Base-by-base conservation (phyloP, 2,329 filamentous ascomycete species). In the Ophiocordyceps unilateralis region DNA sequence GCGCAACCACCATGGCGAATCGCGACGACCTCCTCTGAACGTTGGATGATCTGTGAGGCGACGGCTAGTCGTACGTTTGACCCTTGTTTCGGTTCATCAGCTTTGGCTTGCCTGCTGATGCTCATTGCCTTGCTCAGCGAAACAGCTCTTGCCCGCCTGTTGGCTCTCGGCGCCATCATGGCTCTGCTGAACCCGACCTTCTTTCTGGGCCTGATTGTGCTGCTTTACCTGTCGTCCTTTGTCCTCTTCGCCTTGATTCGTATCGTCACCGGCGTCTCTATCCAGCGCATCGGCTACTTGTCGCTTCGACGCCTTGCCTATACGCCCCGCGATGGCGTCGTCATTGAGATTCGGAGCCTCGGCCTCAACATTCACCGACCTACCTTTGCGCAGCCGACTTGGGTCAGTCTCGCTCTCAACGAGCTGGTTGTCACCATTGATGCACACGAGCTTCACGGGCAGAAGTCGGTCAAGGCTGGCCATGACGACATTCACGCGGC, bases 381-480 rank as follows among this genome's bases (percentile, higher is more conserved):
- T 12, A 96, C 91, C 6, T 96, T 98, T 62, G 86, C 89, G 40
- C 87, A 96, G 59, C 91, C 91, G 39, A 96, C 93, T 48, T 96
- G 89, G 87, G 68, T 94, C 53, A 96, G 88, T 58, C 70, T 98
- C 41, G 83, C 91, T 9, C 64, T 98, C 46, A 84, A 78, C 53
- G 91, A 95, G 57, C 68, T 95, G 41, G 83, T 79, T 41, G 71
- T 98, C 41, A 93, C 85, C 0, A 60, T 96, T 38, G 85, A 98
- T 56, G 67, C 87, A 39, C 72, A 74, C n/a, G n/a, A n/a, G n/a
- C n/a, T n/a, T n/a, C n/a, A n/a, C 46, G 72, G 76, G 40, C 66
- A 65, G 43, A 72, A 68, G 50, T 46, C 53, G 23, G 41, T 46
- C 20, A 15, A 28, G 32, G 38, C 19, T 8, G 39, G 26, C 26